These are phyloP conservation scores for Rossbeevera mucosa DNA, from an alignment of 768 basidiomycete genomes.

Conservation along the genomic window DNA sequence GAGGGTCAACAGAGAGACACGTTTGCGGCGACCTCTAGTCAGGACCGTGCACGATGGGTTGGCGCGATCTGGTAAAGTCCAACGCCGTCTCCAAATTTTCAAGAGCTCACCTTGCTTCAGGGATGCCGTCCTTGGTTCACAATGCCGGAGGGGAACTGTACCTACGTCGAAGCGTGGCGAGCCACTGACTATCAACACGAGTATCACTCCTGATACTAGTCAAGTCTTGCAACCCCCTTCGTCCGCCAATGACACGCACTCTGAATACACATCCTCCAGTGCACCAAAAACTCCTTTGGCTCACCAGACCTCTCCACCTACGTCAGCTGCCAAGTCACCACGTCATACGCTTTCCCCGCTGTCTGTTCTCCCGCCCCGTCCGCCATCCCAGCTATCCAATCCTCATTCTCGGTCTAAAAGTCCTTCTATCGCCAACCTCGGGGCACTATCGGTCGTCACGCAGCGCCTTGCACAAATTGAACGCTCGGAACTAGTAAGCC, in stretches of 20 bases:
- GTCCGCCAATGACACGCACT: conserved; percentile 16
- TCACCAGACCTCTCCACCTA: conserved; percentile 17
- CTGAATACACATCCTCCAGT: conserved; percentile 28
- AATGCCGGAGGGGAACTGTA: conserved; percentile 16
- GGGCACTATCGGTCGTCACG: conserved; percentile 58
- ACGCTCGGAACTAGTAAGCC: conserved; percentile 18
- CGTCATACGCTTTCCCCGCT: conserved; percentile 14
- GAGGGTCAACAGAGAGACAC: conserved; percentile 48
- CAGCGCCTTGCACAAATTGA: conserved; percentile 63
- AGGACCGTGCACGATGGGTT: conserved; percentile 69
- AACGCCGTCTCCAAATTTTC: background rate
- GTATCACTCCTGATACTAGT: background rate
- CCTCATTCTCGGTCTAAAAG: conserved; percentile 36
- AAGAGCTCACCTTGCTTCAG: conserved; percentile 30
- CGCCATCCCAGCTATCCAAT: conserved; percentile 24
- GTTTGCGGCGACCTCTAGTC: conserved; percentile 57
- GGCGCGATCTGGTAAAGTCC: conserved; percentile 62
- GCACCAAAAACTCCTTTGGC: conserved; percentile 8
- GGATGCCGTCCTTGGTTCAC: conserved; percentile 52
- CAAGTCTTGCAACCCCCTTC: conserved; percentile 7
- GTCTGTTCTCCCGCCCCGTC: conserved; percentile 21
- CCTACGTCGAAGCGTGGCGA: background rate
- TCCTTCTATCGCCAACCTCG: conserved; percentile 61
- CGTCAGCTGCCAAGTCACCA: conserved; percentile 28
- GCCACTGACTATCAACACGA: conserved; percentile 16